Evolutionary conservation across 352 stramenopile genomes (phyloP), one percentile per base, ranked within the genome.

Genomic region (Phytophthora fragariaefolia): DNA sequence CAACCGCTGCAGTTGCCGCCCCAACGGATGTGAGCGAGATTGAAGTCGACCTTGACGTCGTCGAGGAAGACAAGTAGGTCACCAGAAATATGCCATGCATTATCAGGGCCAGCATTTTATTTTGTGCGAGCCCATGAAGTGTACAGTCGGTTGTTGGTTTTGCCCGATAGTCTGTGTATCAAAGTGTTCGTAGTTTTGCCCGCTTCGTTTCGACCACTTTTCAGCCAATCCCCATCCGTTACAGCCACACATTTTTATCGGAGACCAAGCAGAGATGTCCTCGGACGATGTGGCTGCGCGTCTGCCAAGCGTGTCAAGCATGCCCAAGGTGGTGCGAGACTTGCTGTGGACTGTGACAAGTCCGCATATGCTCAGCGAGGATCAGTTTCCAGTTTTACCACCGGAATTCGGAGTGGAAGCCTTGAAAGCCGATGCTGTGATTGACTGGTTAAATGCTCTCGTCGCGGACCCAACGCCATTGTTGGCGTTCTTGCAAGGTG

Each of bases 251-350:
- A 66, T 56, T 68, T 46, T 18, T 20, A n/a, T 59, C 26, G 23
- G 53, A 59, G 38, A 71, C 55, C 18, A 63, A 58, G 61, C 27
- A 24, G 50, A 53, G 24, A 73, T 68, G 65, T 50, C 51, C 22
- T 42, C 20, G 24, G 43, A 46, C 30, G 24, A 58, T 47, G 49
- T 23, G 58, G 55, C 13, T 23, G 46, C 42, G 5, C 48, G 54
- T 54, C 62, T 73, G 5, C 58, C 54, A 46, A 60, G 23, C 40
- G 30, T 55, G 3, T 45, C 48, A 15, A 6, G 20, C 36, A 68
- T 72, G 34, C 77, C 73, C 20, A 93, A 92, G 71, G 72, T 89
- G 9, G 72, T 93, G 34, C 78, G 80, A 30, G 82, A 92, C 66
- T 71, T 93, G 58, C 65, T 91, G 23, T 93, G 85, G 82, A 59